Evolutionary conservation across 495 filamentous ascomycete species (phyloP), one percentile per base, ranked within the genome.

Genomic region (Talaromyces adpressus): DNA sequence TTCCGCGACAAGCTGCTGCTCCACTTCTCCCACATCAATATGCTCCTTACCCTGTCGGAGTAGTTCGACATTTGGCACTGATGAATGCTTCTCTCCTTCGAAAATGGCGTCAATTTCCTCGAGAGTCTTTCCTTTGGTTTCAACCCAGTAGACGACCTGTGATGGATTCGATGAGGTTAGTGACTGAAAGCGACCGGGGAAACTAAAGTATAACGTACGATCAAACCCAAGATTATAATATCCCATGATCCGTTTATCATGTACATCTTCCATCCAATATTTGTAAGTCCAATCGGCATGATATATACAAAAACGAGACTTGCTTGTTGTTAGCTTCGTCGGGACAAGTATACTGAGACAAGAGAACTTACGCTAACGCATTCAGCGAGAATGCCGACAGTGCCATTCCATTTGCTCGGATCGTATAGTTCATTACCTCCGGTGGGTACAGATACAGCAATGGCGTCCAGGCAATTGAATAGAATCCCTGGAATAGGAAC

Each of bases 381-480:
- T 83, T 84, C 20, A 79, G 63, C n/a, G 56, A 60, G 29, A 71
- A 67, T 5, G 64, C 64, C 6, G 67, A 70, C 18, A 71, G 60
- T 0, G 68, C 68, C 2, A 69, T 12, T 12, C 68, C 68, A 53
- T 69, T 68, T 1, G 68, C 68, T 5, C 69, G 65, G 32, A 71
- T 69, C 4, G 67, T 65, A 49, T 68, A 71, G 36, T 68, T 69
- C 64, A 77, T 77, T 54, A 86, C 79, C 63, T 82, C 79, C 25
- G 81, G 77, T 27, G 85, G 85, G 62, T 87, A 86, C 23, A 85
- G 79, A 62, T 79, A 81, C 23, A 85, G 77, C 27, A 88, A 76
- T 11, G 85, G 84, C 16, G 84, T 87, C 73, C 82, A 86, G 12
- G 79, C 84, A 63, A 86, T 80, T 7, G 79, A 82, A 68, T 85